phyloP scores from a whole-genome alignment of 352 stramenopile species.

The Phytophthora hibernalis region DNA sequence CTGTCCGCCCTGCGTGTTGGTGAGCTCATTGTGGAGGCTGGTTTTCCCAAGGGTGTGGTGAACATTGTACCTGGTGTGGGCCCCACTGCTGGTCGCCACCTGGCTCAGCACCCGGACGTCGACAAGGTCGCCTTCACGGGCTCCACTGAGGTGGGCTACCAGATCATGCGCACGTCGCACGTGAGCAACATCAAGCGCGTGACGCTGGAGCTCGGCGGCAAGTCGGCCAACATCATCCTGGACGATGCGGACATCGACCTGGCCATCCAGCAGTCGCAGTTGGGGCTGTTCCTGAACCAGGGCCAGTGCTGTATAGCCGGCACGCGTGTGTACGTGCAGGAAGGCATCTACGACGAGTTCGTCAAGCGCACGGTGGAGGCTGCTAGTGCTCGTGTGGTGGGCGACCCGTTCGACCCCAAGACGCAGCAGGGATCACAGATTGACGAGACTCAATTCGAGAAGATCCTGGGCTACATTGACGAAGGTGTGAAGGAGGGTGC shows the following conservation, averaged over 20 bases:
- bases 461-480: slow-evolving; percentile 88
- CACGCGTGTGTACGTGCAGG: slow-evolving; percentile 90
- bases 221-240: slow-evolving; percentile 81
- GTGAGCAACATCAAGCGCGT: slow-evolving; percentile 79
- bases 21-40: slow-evolving; percentile 83
- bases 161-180: slow-evolving; percentile 70
- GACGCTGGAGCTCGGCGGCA: slow-evolving; percentile 82
- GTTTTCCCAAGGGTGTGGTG: slow-evolving; percentile 83
- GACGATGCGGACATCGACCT: slow-evolving; percentile 75
- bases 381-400: slow-evolving; percentile 60
- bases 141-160: slow-evolving; percentile 62
- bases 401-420: slow-evolving; percentile 50
- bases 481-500: slow-evolving; percentile 87
- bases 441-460: slow-evolving; percentile 75
- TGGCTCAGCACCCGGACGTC: slow-evolving; percentile 61
- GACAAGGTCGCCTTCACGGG: slow-evolving; percentile 90
- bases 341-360: slow-evolving; percentile 91
- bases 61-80: slow-evolving; percentile 83
- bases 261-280: slow-evolving; percentile 53
- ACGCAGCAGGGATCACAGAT: slow-evolving; percentile 72
- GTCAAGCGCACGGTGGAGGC: slow-evolving; percentile 60
- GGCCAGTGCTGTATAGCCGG: slow-evolving; percentile 91
- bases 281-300: slow-evolving; percentile 86
- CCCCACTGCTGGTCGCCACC: slow-evolving; percentile 45
- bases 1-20: slow-evolving; percentile 91